Evolutionary conservation across 768 basidiomycete genomes (phyloP), one percentile per base, ranked within the genome.

Genomic region (Imleria badia): DNA sequence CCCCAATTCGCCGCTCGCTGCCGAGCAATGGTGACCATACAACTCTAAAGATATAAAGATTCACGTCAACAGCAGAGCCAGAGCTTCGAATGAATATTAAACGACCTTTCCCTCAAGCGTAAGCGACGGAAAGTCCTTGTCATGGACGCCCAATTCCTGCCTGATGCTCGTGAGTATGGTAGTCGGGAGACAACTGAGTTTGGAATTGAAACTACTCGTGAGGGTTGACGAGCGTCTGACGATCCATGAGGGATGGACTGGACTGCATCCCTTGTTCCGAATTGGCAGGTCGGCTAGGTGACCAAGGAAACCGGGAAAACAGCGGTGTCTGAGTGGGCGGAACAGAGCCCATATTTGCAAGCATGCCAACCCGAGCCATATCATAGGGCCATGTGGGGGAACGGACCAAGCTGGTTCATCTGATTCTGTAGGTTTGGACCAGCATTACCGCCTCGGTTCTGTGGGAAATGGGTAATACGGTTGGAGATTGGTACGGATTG

Each of bases 401-500:
- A 79, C 0, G 78, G 76, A 3, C 82, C 80, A 1, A 83, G 73
- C 51, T 78, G 80, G 45, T 73, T 75, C 76, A 83, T 80, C 6
- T 64, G 73, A 43, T 75, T 68, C 59, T 68, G 62, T 8, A 59
- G 67, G 45, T 60, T 71, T 26, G 70, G 70, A 22, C 62, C 66
- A 5, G 66, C 17, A 22, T 72, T 75, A 9, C 63, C 65, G 29
- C 70, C 70, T 9, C 64, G 66, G 43, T 78, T 78, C 57, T 84
- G 84, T 1, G 83, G 80, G 5, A 84, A 84, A 47, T 81, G 78
- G 3, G 83, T 75, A 70, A 87, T 84, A n/a, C n/a, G 3, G 80
- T 84, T 5, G 86, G 86, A 20, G 85, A 86, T 39, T 79, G 83
- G 67, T 83, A 87, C 10, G 81, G 79, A 52, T 71, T 61, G 14